Evolutionary conservation across 2,329 filamentous ascomycete species (phyloP).

Genomic region (Cladosporium sp.): DNA sequence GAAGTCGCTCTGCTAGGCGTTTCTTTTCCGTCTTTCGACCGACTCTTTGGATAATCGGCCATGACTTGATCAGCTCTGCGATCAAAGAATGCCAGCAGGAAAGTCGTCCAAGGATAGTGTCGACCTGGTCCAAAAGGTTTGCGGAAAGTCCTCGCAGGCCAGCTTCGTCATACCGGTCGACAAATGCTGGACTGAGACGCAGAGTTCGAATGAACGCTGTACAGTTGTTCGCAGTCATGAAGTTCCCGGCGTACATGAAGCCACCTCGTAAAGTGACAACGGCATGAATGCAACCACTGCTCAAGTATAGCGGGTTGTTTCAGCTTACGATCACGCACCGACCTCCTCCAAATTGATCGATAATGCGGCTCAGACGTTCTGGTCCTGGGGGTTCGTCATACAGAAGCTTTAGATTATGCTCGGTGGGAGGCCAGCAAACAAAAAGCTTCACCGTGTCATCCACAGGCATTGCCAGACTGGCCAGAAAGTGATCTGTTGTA

Average conservation of each 20-base stretch:
- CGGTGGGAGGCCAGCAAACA: constrained; percentile 4
- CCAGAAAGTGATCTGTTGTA: constrained; percentile 7
- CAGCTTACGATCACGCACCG: background rate
- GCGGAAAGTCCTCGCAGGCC: constrained; percentile 4
- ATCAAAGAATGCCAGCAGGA: constrained; percentile 7
- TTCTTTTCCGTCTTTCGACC: constrained; percentile 8
- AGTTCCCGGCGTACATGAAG: constrained; percentile 6
- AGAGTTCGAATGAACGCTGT: constrained; percentile 5
- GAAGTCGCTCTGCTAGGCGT: constrained; percentile 7
- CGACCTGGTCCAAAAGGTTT: constrained; percentile 6
- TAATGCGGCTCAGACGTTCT: constrained; percentile 2
- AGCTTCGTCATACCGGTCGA: constrained; percentile 4
- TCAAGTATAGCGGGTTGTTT: constrained; percentile 8
- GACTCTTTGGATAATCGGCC: constrained; percentile 1
- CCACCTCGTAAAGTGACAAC: constrained; percentile 5
- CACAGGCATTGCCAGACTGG: constrained; percentile 5
- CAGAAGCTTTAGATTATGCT: constrained; percentile 9
- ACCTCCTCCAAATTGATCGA: constrained; percentile 1
- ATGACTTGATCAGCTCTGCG: constrained; percentile 4
- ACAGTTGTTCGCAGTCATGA: constrained; percentile 6
- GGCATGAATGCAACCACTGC: constrained; percentile 5
- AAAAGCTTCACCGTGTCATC: constrained; percentile 7
- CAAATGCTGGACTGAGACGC: constrained; percentile 5
- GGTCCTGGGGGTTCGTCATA: constrained; percentile 3
- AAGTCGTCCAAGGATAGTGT: constrained; percentile 4